Percentiles rank a stretch among this genome's conserved stretches.
phyloP scores from a whole-genome alignment of 345 rosid species.

The Lepidium didymum region DNA sequence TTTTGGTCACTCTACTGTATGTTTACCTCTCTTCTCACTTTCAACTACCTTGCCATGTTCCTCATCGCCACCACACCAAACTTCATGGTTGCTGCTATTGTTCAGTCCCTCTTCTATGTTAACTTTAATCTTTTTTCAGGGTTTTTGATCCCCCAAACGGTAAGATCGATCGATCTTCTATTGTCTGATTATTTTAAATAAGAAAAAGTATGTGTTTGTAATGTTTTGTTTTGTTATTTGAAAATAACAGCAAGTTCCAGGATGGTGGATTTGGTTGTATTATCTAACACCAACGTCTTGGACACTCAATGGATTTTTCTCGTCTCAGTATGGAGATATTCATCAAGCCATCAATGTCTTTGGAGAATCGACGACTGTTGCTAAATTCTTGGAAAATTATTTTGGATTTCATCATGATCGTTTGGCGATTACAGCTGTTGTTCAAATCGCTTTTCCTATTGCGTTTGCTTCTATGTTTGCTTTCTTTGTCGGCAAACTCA shows the following conservation, averaged over 20 bases:
- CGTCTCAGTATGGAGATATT: conserved; percentile 73
- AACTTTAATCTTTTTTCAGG: conserved; percentile 58
- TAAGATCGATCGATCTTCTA: conserved; percentile 30
- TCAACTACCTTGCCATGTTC: conserved; percentile 67
- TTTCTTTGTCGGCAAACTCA: conserved; percentile 41
- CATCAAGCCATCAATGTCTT: conserved; percentile 39
- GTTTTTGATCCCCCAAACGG: conserved; percentile 57
- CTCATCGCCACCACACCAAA: conserved; percentile 64
- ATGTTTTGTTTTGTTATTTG: background rate
- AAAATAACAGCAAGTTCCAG: conserved; percentile 52
- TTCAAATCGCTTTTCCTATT: conserved; percentile 44
- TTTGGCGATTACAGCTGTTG: conserved; percentile 31
- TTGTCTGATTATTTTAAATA: background rate
- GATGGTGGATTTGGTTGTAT: conserved; percentile 84
- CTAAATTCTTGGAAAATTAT: conserved; percentile 45
- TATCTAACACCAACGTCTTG: conserved; percentile 67
- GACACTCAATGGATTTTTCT: conserved; percentile 53
- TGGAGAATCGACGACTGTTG: conserved; percentile 37
- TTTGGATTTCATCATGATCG: conserved; percentile 49
- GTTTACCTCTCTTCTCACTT: conserved; percentile 47
- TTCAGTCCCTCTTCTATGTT: conserved; percentile 38
- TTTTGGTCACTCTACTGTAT: conserved; percentile 62
- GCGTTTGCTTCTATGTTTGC: conserved; percentile 50
- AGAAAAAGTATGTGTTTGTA: background rate
- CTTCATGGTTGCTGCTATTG: conserved; percentile 45